Conservation (phyloP, 1,139 yeast species). For the Torulaspora globosa region DNA sequence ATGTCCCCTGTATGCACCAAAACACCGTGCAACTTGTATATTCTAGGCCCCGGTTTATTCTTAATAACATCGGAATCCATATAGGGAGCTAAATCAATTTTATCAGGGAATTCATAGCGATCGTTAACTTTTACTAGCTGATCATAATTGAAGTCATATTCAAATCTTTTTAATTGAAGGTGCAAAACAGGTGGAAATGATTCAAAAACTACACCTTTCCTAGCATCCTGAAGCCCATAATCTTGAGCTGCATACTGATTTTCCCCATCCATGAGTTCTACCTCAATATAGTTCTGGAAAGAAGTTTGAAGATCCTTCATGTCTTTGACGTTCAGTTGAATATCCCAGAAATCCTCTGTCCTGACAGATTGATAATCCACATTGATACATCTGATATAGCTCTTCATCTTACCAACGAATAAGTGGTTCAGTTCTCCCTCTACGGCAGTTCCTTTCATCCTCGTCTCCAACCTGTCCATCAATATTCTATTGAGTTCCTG, state of each 20-base stretch:
- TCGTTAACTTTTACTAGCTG: slow-evolving; percentile 89
- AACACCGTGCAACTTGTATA: slow-evolving; percentile 84
- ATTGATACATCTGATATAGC: slow-evolving; percentile 85
- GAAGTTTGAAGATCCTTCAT: slow-evolving; percentile 68
- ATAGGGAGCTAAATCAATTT: slow-evolving; percentile 74
- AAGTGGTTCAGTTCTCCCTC: slow-evolving; percentile 76
- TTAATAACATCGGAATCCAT: slow-evolving; percentile 57
- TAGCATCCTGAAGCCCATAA: slow-evolving; percentile 90
- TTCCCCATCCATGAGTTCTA: slow-evolving; percentile 88
- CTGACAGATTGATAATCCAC: slow-evolving; percentile 95
- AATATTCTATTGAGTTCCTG: slow-evolving; percentile 92
- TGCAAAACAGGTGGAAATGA: slow-evolving; percentile 91
- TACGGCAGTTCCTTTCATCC: slow-evolving; percentile 85
- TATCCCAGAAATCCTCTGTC: slow-evolving; percentile 96
- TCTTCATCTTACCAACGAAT: slow-evolving; percentile 96
- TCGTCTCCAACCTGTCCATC: slow-evolving; percentile 89
- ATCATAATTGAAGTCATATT: slow-evolving; percentile 87
- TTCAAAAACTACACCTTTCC: slow-evolving; percentile 90
- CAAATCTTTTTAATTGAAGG: slow-evolving; percentile 88
- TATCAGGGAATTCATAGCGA: slow-evolving; percentile 82
- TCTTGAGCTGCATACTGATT: slow-evolving; percentile 94
- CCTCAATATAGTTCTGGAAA: slow-evolving; percentile 80
- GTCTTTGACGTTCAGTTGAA: slow-evolving; percentile 89
- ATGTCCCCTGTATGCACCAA: slow-evolving; percentile 94
- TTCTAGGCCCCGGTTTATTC: slow-evolving; percentile 58